phyloP scores from a whole-genome alignment of 805 yeast genomes.

The Yamadazyma sp. region DNA sequence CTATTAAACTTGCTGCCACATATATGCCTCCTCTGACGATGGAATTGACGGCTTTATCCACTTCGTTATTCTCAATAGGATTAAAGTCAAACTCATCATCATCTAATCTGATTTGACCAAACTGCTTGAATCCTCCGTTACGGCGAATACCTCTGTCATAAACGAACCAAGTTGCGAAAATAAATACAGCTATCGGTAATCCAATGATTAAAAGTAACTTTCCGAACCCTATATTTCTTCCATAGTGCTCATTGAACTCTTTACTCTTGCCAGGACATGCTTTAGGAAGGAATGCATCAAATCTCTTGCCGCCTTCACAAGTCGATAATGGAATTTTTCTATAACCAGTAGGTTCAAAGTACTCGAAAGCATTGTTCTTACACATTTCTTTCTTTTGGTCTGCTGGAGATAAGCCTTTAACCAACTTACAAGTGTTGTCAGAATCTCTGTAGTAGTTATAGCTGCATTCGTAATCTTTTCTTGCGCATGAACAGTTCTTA shows the following conservation, averaged over 20 bases:
- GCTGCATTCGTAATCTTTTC: slow-evolving; percentile 93
- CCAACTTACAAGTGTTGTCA: slow-evolving; percentile 85
- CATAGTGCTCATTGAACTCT: slow-evolving; percentile 56
- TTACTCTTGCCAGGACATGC: slow-evolving; percentile 88
- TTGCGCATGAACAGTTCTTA: slow-evolving; percentile 77
- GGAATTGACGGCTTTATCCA: slow-evolving; percentile 58
- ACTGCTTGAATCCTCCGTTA: slow-evolving; percentile 71
- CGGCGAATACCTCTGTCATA: slow-evolving; percentile 80
- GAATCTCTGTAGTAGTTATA: slow-evolving; percentile 67
- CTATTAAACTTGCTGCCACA: slow-evolving; percentile 41
- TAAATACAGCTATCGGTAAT: slow-evolving; percentile 56
- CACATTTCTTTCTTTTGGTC: slow-evolving; percentile 63
- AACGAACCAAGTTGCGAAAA: slow-evolving; percentile 61
- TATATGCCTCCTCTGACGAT: slow-evolving; percentile 60
- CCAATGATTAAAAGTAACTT: slow-evolving; percentile 53
- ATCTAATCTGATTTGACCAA: slow-evolving; percentile 85
- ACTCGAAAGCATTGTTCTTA: slow-evolving; percentile 58
- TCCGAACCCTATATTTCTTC: slow-evolving; percentile 54
- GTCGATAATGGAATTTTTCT: slow-evolving; percentile 82
- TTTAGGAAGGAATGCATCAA: slow-evolving; percentile 62
- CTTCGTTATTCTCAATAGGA: slow-evolving; percentile 61
- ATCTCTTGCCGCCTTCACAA: slow-evolving; percentile 74
- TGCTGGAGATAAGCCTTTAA: slow-evolving; percentile 68
- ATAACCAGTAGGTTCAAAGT: slow-evolving; percentile 89
- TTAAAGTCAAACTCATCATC: slow-evolving; percentile 47